These are phyloP conservation scores for Clavispora santaluciae DNA, from an alignment of 805 yeast genomes.

Conservation along the genomic window DNA sequence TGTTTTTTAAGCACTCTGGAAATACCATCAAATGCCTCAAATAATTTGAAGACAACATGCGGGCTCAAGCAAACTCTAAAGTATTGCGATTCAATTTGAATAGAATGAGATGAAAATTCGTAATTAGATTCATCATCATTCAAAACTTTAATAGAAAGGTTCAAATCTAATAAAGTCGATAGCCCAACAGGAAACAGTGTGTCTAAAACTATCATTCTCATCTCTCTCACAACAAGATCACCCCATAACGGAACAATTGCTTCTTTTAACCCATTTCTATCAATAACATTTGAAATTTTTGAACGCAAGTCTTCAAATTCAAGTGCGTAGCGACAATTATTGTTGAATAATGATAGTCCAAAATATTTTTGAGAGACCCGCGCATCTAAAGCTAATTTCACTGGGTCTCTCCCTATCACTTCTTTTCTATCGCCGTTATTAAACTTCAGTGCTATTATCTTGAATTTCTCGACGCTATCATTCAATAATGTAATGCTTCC, in stretches of 20 bases:
- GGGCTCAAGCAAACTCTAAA: slow-evolving; percentile 59
- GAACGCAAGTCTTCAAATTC: slow-evolving; percentile 30
- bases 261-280: background rate
- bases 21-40: slow-evolving; percentile 28
- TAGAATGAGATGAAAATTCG: slow-evolving; percentile 30
- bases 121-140: slow-evolving; percentile 23
- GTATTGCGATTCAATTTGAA: slow-evolving; percentile 56
- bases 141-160: slow-evolving; percentile 39
- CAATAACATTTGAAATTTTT: slow-evolving; percentile 18
- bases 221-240: slow-evolving; percentile 36
- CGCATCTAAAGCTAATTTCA: background rate
- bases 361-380: slow-evolving; percentile 25
- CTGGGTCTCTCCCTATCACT: background rate
- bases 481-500: slow-evolving; percentile 4
- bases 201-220: slow-evolving; percentile 37
- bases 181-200: slow-evolving; percentile 37
- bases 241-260: slow-evolving; percentile 32
- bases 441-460: slow-evolving; percentile 1
- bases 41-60: slow-evolving; percentile 35
- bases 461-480: slow-evolving; percentile 7
- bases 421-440: background rate
- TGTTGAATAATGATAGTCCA: slow-evolving; percentile 30
- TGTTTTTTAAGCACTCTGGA: background rate
- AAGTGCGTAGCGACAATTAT: slow-evolving; percentile 28
- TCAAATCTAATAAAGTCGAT: slow-evolving; percentile 41